Evolutionary conservation across 495 filamentous ascomycete species (phyloP).

Genomic region (Usnea hakonensis): DNA sequence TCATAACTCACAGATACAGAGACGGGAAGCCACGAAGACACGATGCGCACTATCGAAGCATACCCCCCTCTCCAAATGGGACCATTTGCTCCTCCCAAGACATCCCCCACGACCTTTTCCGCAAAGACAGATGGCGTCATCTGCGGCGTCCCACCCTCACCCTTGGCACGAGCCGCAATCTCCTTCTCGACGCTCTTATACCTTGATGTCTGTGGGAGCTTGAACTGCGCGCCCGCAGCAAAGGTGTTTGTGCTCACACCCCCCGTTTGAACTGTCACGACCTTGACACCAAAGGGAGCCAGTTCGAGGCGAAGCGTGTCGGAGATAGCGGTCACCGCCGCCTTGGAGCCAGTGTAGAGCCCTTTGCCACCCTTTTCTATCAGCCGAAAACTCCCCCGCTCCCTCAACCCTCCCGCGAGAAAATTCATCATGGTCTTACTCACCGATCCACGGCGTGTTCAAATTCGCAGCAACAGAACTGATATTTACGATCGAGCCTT

Average conservation of each 20-base stretch:
- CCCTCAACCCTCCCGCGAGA: too few relatives aligned
- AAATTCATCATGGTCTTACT: too few relatives aligned
- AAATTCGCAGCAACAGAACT: constrained; percentile 26
- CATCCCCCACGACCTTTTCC: constrained; percentile 20
- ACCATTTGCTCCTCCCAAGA: constrained; percentile 19
- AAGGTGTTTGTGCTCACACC: constrained; percentile 32
- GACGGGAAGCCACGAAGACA: too few relatives aligned
- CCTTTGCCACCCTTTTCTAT: too few relatives aligned
- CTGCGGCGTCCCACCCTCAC: constrained; percentile 2
- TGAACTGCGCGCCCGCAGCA: not conserved
- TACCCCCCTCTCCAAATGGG: constrained; percentile 23
- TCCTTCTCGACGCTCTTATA: constrained; percentile 23
- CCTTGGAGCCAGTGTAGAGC: constrained; percentile 34
- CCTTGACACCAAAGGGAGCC: constrained; percentile 33
- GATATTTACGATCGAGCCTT: constrained; percentile 28
- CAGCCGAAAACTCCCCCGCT: too few relatives aligned
- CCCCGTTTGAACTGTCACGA: constrained; percentile 28
- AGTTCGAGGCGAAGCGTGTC: constrained; percentile 38
- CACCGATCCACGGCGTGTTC: constrained; percentile 28
- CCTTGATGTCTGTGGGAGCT: constrained; percentile 26
- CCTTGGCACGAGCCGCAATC: constrained; percentile 8
- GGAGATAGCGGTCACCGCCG: constrained; percentile 25
- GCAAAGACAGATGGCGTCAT: constrained; percentile 20
- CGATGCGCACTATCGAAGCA: too few relatives aligned
- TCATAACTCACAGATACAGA: too few relatives aligned